These are phyloP conservation scores for Aspergillus sp. DNA, from an alignment of 2,329 filamentous ascomycete species.

Conservation along the genomic window DNA sequence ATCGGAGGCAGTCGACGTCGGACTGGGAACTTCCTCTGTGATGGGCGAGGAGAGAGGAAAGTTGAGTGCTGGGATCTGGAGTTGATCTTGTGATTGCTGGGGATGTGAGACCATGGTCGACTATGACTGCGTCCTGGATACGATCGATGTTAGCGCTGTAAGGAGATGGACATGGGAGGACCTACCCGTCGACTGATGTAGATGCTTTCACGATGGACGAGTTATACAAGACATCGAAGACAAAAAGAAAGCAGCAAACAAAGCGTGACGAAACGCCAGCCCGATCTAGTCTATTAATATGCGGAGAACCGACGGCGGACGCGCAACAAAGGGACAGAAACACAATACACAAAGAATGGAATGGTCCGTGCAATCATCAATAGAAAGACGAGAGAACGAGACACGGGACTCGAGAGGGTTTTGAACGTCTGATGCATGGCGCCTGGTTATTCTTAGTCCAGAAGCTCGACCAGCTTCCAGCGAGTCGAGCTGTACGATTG, in stretches of 20 bases:
- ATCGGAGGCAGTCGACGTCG: constrained; percentile 33
- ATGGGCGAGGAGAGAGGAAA: constrained; percentile 47
- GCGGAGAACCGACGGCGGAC: neutral
- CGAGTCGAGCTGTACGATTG: neutral
- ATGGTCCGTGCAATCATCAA: neutral
- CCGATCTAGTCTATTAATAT: neutral
- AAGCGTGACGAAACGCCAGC: no score
- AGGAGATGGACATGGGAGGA: no score
- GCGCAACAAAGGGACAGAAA: neutral
- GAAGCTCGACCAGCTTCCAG: neutral
- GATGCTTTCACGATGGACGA: no score
- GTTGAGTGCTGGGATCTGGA: constrained; percentile 33
- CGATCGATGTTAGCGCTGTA: no score
- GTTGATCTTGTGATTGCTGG: constrained; percentile 20
- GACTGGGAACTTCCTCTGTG: constrained; percentile 40
- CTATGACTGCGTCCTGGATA: no score
- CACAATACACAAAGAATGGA: neutral
- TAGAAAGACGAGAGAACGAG: no score
- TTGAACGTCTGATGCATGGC: neutral
- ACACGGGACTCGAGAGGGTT: no score
- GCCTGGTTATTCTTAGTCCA: neutral
- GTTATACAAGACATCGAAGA: no score
- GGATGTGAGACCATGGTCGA: neutral
- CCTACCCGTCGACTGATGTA: no score
- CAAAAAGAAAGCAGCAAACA: no score